Percentiles rank a stretch among this genome's conserved stretches.
Evolutionary conservation across 129 eudicot genomes (phyloP).

Genomic region (Pseudognaphalium luteoalbum): DNA sequence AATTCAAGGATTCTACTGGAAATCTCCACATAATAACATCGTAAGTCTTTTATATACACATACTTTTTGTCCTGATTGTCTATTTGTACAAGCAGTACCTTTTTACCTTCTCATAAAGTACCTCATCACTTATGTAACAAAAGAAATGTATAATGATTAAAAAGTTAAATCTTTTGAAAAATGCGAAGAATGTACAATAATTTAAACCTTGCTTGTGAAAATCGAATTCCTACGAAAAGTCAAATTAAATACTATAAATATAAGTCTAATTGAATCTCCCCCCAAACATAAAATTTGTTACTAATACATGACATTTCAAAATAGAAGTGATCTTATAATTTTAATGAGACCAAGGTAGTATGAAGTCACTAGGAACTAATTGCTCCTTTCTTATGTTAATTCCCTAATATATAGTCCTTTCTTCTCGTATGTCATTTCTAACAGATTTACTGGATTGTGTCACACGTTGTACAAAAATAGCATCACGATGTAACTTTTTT

Average conservation of each 20-base stretch:
- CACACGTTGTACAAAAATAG: conserved; percentile 48
- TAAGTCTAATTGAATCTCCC: background rate
- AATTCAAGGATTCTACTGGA: conserved; percentile 74
- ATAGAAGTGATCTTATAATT: background rate
- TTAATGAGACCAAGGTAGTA: background rate
- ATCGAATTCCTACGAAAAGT: background rate
- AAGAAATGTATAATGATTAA: background rate
- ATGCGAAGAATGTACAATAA: background rate
- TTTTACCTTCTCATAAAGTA: background rate
- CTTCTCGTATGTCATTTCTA: conserved; percentile 7
- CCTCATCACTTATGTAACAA: background rate
- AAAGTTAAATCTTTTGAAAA: background rate
- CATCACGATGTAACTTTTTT: conserved; percentile 10
- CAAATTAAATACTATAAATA: background rate
- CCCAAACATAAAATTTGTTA: background rate
- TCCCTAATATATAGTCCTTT: conserved; percentile 5
- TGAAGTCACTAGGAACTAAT: background rate
- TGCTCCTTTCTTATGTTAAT: background rate
- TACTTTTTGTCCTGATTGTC: background rate
- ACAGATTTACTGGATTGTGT: conserved; percentile 62
- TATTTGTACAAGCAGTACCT: background rate
- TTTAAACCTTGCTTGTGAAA: background rate
- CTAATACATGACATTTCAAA: background rate
- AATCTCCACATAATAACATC: conserved; percentile 58
- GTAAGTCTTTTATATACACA: conserved; percentile 40